Conservation (phyloP, 2,329 filamentous ascomycete genomes). For the Escovopsis sp. region DNA sequence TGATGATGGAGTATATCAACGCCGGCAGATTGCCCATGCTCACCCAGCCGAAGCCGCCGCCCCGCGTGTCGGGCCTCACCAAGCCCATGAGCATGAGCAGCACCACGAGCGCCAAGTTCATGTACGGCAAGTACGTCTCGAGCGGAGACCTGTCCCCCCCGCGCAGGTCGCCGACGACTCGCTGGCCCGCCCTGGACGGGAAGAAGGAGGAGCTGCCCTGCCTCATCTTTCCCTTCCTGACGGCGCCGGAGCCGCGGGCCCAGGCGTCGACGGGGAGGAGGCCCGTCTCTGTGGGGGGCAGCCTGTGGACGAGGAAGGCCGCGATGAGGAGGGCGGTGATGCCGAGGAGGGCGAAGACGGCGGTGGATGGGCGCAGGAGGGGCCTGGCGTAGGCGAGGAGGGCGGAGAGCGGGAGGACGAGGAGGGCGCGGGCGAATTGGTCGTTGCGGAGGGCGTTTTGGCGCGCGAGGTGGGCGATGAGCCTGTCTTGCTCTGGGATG, state of each 20-base stretch:
- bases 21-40: conserved; percentile 37
- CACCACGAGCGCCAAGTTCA: conserved; percentile 43
- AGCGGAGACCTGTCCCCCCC: conserved; percentile 28
- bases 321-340: conserved; percentile 50
- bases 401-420: conserved; percentile 43
- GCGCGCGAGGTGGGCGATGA: conserved; percentile 40
- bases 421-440: conserved; percentile 42
- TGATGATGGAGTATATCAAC: conserved; percentile 44
- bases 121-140: conserved; percentile 40
- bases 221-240: not conserved
- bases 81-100: conserved; percentile 35
- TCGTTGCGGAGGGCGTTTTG: conserved; percentile 44
- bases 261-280: conserved; percentile 34
- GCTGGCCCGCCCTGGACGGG: conserved; percentile 7
- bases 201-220: not conserved
- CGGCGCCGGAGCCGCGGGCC: conserved; percentile 6
- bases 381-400: conserved; percentile 35
- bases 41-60: conserved; percentile 21
- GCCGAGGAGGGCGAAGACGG: conserved; percentile 38
- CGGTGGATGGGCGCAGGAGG: conserved; percentile 19
- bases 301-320: conserved; percentile 42
- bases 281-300: conserved; percentile 42
- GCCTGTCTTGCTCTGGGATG: conserved; percentile 44
- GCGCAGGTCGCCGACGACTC: conserved; percentile 8
- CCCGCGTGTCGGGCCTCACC: conserved; percentile 19